A percentile compares a stretch with the other conserved stretches of the same genome.
Evolutionary conservation across 305 asterid genomes (phyloP).

Genomic region (Ilex paraguariensis): DNA sequence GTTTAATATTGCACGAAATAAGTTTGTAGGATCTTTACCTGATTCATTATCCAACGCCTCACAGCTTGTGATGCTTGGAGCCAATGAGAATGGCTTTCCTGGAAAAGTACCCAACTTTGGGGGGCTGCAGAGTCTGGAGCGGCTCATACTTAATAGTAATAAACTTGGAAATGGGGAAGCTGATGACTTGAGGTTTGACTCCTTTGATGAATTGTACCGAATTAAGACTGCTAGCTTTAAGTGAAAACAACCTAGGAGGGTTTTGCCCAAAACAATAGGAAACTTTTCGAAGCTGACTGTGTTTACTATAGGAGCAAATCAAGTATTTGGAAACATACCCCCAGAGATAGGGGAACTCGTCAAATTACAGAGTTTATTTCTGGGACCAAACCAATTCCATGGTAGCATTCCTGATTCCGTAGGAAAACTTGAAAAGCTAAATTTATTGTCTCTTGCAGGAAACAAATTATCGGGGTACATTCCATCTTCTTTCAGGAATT

Average conservation of each 20-base stretch:
- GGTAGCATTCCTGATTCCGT: slow-evolving; percentile 10
- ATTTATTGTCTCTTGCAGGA: background rate
- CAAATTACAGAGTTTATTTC: background rate
- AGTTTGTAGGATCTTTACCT: no score
- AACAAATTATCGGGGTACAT: slow-evolving; percentile 20
- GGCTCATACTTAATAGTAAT: slow-evolving; percentile 3
- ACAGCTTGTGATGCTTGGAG: background rate
- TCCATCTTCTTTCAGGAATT: slow-evolving; percentile 16
- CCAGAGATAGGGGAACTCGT: background rate
- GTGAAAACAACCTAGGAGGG: slow-evolving; percentile 7
- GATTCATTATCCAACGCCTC: background rate
- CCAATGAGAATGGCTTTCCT: slow-evolving; percentile 4
- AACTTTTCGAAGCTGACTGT: slow-evolving; percentile 5
- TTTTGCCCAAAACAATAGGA: slow-evolving; percentile 6
- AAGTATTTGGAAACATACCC: slow-evolving; percentile 7
- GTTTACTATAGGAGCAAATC: background rate
- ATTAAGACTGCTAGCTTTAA: background rate
- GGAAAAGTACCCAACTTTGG: background rate
- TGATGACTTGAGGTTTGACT: background rate
- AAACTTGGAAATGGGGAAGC: background rate
- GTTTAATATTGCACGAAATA: no score
- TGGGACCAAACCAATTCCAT: slow-evolving; percentile 7
- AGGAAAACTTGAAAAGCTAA: slow-evolving; percentile 6
- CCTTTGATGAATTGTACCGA: slow-evolving; percentile 2
- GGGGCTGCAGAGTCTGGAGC: background rate